These are phyloP conservation scores for Opeltia flavorubescens DNA, from an alignment of 495 filamentous ascomycete genomes.

Conservation along the genomic window DNA sequence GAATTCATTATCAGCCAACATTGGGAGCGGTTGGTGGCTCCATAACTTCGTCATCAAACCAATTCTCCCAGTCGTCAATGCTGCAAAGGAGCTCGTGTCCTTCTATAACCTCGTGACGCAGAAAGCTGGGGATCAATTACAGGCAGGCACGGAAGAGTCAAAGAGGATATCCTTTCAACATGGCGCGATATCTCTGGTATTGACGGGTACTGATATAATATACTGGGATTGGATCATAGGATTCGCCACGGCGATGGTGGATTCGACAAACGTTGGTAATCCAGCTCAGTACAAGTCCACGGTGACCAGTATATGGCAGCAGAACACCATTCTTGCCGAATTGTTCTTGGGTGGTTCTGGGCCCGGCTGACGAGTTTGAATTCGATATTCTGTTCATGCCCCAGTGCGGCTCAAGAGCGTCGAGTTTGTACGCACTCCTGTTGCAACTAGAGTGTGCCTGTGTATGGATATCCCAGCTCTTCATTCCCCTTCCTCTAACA, in stretches of 20 bases:
- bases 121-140: neutral
- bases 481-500: conserved; percentile 29
- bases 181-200: neutral
- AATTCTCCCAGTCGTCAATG: neutral
- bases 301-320: neutral
- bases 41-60: neutral
- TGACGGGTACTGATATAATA: neutral
- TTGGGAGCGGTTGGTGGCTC: neutral
- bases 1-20: neutral
- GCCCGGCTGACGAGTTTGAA: no score
- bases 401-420: no score
- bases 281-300: neutral
- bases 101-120: neutral
- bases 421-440: no score
- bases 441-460: no score
- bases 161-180: neutral
- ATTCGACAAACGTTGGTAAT: neutral
- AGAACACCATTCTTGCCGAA: neutral
- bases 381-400: no score
- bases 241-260: neutral
- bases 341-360: neutral
- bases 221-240: neutral
- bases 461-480: no score
- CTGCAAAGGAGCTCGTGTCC: neutral
- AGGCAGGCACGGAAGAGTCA: neutral